These are phyloP conservation scores for Cryphonectria radicalis DNA, from an alignment of 2,329 filamentous ascomycete species.

Conservation along the genomic window DNA sequence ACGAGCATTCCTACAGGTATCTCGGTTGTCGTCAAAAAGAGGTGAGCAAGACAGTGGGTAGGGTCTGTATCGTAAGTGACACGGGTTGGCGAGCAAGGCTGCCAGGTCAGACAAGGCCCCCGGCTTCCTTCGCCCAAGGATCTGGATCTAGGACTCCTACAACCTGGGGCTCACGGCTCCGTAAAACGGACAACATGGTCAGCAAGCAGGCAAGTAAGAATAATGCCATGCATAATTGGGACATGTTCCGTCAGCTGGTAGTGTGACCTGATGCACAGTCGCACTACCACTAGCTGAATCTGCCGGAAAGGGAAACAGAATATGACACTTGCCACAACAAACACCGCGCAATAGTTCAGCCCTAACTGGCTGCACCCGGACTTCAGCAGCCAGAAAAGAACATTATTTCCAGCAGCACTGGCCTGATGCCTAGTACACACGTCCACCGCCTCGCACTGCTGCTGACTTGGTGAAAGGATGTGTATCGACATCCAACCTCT, in stretches of 20 bases:
- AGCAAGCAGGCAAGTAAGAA: background rate
- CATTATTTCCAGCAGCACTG: background rate
- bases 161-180: background rate
- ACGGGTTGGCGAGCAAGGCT: background rate
- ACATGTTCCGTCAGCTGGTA: background rate
- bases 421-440: background rate
- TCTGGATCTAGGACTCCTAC: background rate
- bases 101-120: background rate
- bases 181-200: background rate
- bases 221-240: background rate
- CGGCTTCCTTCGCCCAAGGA: conserved; percentile 1
- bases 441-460: background rate
- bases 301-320: background rate
- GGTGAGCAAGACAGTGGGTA: background rate
- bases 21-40: background rate
- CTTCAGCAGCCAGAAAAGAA: background rate
- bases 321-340: conserved; percentile 3
- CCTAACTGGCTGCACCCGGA: background rate
- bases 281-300: background rate
- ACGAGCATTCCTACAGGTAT: background rate
- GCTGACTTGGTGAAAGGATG: background rate
- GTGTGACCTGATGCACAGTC: background rate
- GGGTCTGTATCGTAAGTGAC: background rate
- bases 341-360: background rate
- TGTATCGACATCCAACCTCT: background rate